Percentiles rank a stretch among this genome's conserved stretches.
These are phyloP conservation scores for Lentinula sp. DNA, from an alignment of 768 basidiomycete genomes.

Conservation along the genomic window DNA sequence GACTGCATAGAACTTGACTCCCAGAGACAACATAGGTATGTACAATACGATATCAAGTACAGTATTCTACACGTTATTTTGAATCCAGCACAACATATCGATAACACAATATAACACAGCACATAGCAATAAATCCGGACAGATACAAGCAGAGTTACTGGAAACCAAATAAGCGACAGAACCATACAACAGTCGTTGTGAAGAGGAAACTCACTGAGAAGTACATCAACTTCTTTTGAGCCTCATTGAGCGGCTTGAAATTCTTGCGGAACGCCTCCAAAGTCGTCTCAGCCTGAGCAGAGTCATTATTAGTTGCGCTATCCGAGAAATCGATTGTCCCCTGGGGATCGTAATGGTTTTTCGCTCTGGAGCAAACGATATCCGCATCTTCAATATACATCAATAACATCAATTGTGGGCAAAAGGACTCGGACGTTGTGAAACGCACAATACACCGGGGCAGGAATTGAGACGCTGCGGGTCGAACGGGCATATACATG, in stretches of 20 bases:
- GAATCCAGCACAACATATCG: too few relatives aligned
- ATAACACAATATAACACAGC: too few relatives aligned
- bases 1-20: too few relatives aligned
- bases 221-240: slow-evolving; percentile 51
- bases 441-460: slow-evolving; percentile 71
- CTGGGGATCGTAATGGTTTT: slow-evolving; percentile 73
- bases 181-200: too few relatives aligned
- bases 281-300: slow-evolving; percentile 30
- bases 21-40: too few relatives aligned
- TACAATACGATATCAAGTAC: too few relatives aligned
- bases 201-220: slow-evolving; percentile 37
- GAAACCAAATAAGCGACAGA: too few relatives aligned
- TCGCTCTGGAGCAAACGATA: slow-evolving; percentile 67
- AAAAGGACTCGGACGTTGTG: background rate
- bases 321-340: slow-evolving; percentile 54
- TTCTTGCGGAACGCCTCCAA: slow-evolving; percentile 43
- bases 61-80: too few relatives aligned
- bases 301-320: slow-evolving; percentile 42
- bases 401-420: too few relatives aligned
- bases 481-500: slow-evolving; percentile 73
- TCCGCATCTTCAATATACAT: slow-evolving; percentile 40
- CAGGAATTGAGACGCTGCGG: slow-evolving; percentile 77
- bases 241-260: slow-evolving; percentile 52
- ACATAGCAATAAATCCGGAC: too few relatives aligned
- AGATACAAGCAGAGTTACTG: too few relatives aligned